Evolutionary conservation across 1,284 basidiomycete genomes (phyloP).

Genomic region (Xerocomus nothofagi): DNA sequence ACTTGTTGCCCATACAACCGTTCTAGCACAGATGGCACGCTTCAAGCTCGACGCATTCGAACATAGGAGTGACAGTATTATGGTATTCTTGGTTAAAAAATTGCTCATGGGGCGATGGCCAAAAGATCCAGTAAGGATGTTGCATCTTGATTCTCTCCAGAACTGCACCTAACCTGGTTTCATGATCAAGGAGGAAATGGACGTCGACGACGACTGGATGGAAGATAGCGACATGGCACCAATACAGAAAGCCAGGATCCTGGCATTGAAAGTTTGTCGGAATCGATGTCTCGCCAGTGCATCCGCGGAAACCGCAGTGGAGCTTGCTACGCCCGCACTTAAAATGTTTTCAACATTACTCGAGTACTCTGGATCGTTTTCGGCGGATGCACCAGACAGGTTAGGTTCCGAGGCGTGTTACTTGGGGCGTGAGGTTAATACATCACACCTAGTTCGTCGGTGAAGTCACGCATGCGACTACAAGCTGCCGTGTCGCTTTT

Average conservation of each 20-base stretch:
- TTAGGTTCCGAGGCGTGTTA: constrained; percentile 39
- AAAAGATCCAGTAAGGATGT: constrained; percentile 46
- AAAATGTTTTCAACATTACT: constrained; percentile 73
- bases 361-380: constrained; percentile 64
- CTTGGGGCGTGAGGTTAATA: constrained; percentile 10
- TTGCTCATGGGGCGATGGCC: constrained; percentile 61
- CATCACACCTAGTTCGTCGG: constrained; percentile 45
- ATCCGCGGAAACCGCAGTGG: constrained; percentile 55
- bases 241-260: constrained; percentile 65
- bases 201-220: constrained; percentile 74
- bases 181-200: constrained; percentile 43
- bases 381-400: constrained; percentile 63
- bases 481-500: constrained; percentile 81
- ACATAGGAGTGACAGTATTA: constrained; percentile 70
- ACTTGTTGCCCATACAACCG: constrained; percentile 68
- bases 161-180: constrained; percentile 3
- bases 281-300: constrained; percentile 76
- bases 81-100: constrained; percentile 70
- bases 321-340: constrained; percentile 71
- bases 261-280: constrained; percentile 76
- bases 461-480: constrained; percentile 72
- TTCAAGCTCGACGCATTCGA: constrained; percentile 76
- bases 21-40: constrained; percentile 75
- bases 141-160: background rate
- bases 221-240: constrained; percentile 61